phyloP scores from a whole-genome alignment of 257 asterid genomes.

The Plantago elongata region DNA sequence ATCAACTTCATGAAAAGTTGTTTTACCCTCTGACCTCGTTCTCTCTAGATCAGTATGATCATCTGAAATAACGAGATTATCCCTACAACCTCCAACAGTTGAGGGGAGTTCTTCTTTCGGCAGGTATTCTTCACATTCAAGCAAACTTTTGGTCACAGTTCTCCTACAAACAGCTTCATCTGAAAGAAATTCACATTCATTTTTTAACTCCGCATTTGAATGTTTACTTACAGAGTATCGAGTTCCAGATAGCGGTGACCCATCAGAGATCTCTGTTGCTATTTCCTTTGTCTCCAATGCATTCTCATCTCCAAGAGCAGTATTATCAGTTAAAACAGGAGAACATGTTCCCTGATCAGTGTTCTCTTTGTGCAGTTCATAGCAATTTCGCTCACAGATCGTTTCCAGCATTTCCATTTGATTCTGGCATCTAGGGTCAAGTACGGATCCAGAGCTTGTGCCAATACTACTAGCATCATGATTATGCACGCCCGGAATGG shows the following conservation, averaged over 20 bases:
- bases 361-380: slow-evolving; percentile 25
- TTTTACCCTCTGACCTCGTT: slow-evolving; percentile 20
- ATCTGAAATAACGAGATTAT: slow-evolving; percentile 21
- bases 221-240: slow-evolving; percentile 20
- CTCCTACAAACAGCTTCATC: slow-evolving; percentile 24
- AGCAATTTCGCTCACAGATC: slow-evolving; percentile 27
- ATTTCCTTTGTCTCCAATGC: slow-evolving; percentile 22
- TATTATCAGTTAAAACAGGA: slow-evolving; percentile 26
- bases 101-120: slow-evolving; percentile 29
- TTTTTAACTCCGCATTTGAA: slow-evolving; percentile 26
- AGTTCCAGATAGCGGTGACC: slow-evolving; percentile 24
- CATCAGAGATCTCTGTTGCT: slow-evolving; percentile 25
- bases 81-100: slow-evolving; percentile 25
- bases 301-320: slow-evolving; percentile 23
- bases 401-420: slow-evolving; percentile 18
- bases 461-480: slow-evolving; percentile 21
- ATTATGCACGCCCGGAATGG: slow-evolving; percentile 22
- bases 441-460: slow-evolving; percentile 22
- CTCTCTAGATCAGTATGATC: slow-evolving; percentile 20
- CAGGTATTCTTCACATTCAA: slow-evolving; percentile 20
- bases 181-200: slow-evolving; percentile 19
- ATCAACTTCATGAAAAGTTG: slow-evolving; percentile 23
- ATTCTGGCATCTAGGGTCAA: slow-evolving; percentile 24
- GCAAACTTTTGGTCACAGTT: slow-evolving; percentile 20
- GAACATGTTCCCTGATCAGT: slow-evolving; percentile 25